Evolutionary conservation across 495 filamentous ascomycete species (phyloP).

Genomic region (Cetradonia linearis): DNA sequence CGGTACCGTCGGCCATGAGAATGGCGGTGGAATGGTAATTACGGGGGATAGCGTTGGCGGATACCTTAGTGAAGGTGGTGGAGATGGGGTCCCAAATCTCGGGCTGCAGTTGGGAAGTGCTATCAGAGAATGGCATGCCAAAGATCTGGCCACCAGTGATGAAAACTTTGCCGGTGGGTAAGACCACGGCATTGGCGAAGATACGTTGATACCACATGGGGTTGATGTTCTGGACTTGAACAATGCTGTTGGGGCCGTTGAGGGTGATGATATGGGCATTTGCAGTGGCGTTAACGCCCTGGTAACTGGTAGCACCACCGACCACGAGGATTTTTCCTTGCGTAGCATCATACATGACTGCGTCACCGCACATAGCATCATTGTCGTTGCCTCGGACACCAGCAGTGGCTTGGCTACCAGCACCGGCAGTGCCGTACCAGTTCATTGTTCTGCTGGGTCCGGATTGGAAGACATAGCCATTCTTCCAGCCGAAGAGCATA

Average conservation of each 20-base stretch:
- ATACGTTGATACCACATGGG: conserved; percentile 39
- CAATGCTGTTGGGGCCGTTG: conserved; percentile 23
- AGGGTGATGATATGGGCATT: conserved; percentile 44
- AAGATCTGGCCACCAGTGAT: conserved; percentile 43
- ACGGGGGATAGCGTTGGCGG: conserved; percentile 35
- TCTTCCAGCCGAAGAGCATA: conserved; percentile 55
- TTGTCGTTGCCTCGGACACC: conserved; percentile 34
- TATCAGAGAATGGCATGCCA: conserved; percentile 42
- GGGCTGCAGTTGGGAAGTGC: conserved; percentile 33
- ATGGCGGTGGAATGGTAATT: conserved; percentile 49
- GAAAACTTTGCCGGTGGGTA: conserved; percentile 49
- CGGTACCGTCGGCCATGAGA: conserved; percentile 46
- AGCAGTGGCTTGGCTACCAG: conserved; percentile 32
- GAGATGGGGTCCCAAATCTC: conserved; percentile 44
- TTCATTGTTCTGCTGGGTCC: conserved; percentile 47
- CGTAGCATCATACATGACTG: conserved; percentile 48
- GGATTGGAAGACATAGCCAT: conserved; percentile 45
- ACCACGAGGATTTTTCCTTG: conserved; percentile 44
- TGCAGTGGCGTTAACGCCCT: conserved; percentile 30
- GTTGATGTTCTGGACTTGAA: conserved; percentile 28
- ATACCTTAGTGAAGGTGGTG: conserved; percentile 32
- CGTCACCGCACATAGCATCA: conserved; percentile 45
- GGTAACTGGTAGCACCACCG: conserved; percentile 42
- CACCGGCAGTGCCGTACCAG: conserved; percentile 42
- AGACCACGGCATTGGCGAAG: conserved; percentile 45